Percentiles rank a stretch among this genome's conserved stretches.
Evolutionary conservation across 2,329 filamentous ascomycete species (phyloP).

Genomic region (Arthrinium phaeospermum): DNA sequence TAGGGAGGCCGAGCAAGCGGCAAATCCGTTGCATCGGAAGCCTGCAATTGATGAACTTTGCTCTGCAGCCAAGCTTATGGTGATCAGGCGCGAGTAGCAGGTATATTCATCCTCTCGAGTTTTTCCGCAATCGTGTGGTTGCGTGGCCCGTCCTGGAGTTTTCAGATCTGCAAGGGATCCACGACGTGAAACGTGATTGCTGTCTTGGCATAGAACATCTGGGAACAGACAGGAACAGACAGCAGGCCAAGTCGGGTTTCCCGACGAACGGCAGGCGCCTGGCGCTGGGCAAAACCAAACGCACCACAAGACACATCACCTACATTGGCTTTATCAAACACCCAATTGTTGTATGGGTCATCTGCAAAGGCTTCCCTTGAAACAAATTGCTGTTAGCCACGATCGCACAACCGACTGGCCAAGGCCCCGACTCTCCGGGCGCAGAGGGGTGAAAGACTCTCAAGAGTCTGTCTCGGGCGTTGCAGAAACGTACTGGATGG

Average conservation of each 20-base stretch:
- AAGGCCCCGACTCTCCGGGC: background rate
- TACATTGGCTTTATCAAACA: slow-evolving; percentile 40
- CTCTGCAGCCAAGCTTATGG: background rate
- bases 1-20: background rate
- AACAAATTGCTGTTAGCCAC: slow-evolving; percentile 3
- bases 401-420: background rate
- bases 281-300: slow-evolving; percentile 14
- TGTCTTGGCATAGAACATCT: slow-evolving; percentile 7
- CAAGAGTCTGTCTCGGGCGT: no score
- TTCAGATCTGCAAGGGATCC: slow-evolving; percentile 8
- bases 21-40: background rate
- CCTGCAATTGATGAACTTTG: background rate
- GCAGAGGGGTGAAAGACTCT: background rate
- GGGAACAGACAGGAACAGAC: background rate
- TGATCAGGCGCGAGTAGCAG: background rate
- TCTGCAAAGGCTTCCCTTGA: slow-evolving; percentile 39
- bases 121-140: background rate
- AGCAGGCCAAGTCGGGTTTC: slow-evolving; percentile 2
- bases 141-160: background rate
- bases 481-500: slow-evolving; percentile 34
- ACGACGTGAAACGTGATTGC: slow-evolving; percentile 8
- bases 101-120: background rate
- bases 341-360: slow-evolving; percentile 41
- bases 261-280: slow-evolving; percentile 7
- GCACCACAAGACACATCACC: slow-evolving; percentile 17